Evolutionary conservation across 2,329 filamentous ascomycete species (phyloP), one percentile per base, ranked within the genome.

Genomic region (Exophiala bonariae): DNA sequence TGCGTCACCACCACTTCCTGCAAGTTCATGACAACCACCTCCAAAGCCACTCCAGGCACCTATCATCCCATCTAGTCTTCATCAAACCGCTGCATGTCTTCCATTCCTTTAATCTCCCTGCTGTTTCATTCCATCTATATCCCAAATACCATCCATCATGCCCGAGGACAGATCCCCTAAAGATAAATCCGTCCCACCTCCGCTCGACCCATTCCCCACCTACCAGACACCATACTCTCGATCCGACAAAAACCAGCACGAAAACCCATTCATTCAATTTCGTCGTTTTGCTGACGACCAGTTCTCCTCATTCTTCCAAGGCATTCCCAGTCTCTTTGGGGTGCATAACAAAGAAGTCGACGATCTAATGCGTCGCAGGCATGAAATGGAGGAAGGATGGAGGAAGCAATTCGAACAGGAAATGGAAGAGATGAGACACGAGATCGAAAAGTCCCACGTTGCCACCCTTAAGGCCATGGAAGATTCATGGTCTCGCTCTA

Each of bases 241-340:
- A 13, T 51, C 55, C 43, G 49, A 49, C 26, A 57, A 54, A 43
- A 63, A 71, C 42, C 62, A 69, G 49, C 23, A 26, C 23, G 64
- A 71, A 50, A 81, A 81, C 50, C 78, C 80, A 1, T 82, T 83
- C 63, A 73, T 81, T 46, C 70, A 74, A 22, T 82, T 83, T 66
- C 80, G 81, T 56, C 77, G 76, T 52, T 81, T 79, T 61, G 77
- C 80, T 46, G 80, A 84, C 57, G 74, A 77, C 37, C 77, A 79
- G 47, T 72, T 82, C 56, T 74, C 72, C 7, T 75, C 74, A 13
- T 63, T 83, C 41, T 63, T 82, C 45, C 75, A 76, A 69, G 73
- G 20, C 63, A 76, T 33, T 66, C 75, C 14, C 66, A 69, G 47
- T 16, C 26, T 57, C 13, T 49, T 56, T 19, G 50, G 53, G 9